Evolutionary conservation across 805 yeast species (phyloP).

Genomic region (Starmerella bombicola): DNA sequence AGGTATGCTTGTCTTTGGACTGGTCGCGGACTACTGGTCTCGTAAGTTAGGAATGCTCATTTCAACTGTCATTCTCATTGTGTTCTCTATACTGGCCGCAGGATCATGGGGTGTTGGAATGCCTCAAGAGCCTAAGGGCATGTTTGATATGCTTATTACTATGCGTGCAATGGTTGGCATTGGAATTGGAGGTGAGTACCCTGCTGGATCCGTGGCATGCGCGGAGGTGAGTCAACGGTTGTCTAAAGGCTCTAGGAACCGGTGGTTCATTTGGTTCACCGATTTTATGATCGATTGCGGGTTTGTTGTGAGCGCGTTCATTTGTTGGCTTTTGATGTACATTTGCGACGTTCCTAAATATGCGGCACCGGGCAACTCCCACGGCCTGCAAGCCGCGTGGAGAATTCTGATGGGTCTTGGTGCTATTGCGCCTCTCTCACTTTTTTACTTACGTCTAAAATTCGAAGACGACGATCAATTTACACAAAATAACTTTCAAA

Average conservation of each 20-base stretch:
- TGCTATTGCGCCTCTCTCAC: constrained; percentile 70
- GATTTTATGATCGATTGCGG: constrained; percentile 80
- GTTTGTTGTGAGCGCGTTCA: constrained; percentile 70
- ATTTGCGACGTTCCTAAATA: constrained; percentile 42
- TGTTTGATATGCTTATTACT: constrained; percentile 71
- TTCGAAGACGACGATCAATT: constrained; percentile 65
- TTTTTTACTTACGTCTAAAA: constrained; percentile 65
- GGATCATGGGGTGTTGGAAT: constrained; percentile 78
- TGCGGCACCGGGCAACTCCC: constrained; percentile 25
- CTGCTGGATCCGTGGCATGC: constrained; percentile 85
- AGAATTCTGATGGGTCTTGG: constrained; percentile 83
- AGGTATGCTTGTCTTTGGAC: constrained; percentile 75
- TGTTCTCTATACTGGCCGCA: constrained; percentile 67
- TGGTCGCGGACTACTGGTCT: constrained; percentile 63
- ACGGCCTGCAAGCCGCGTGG: constrained; percentile 76
- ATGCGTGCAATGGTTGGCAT: constrained; percentile 81
- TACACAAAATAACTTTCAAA: constrained; percentile 54
- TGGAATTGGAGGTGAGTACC: constrained; percentile 91
- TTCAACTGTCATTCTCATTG: constrained; percentile 60
- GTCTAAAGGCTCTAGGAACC: constrained; percentile 73
- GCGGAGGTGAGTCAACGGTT: constrained; percentile 76
- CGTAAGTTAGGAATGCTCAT: constrained; percentile 74
- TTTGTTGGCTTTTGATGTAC: constrained; percentile 76
- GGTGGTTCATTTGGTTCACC: constrained; percentile 83
- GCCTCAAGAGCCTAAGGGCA: constrained; percentile 45